phyloP scores from a whole-genome alignment of 208 protist species.

The Herpetomonas muscarum region DNA sequence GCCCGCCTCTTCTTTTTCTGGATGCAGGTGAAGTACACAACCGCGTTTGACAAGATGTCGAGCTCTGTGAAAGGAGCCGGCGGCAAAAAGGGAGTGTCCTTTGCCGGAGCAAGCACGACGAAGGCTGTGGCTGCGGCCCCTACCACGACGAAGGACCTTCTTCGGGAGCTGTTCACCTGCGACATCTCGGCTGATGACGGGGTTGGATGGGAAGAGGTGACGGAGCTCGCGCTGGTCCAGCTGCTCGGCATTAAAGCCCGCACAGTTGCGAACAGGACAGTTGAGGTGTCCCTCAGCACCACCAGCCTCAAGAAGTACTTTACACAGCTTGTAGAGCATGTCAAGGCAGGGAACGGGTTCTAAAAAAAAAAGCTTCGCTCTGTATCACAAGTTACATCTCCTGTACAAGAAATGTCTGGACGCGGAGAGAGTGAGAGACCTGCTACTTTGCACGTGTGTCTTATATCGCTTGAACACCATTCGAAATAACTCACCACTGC shows the following conservation, averaged over 20 bases:
- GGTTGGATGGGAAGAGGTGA: conserved; percentile 89
- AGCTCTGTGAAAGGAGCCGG: no score
- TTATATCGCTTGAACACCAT: no score
- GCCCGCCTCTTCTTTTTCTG: conserved; percentile 74
- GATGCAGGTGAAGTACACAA: conserved; percentile 36
- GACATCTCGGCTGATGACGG: conserved; percentile 39
- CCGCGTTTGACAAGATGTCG: background rate
- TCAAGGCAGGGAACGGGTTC: conserved; percentile 8
- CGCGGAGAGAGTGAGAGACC: no score
- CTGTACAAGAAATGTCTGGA: no score
- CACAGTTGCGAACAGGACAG: conserved; percentile 9
- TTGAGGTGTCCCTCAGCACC: conserved; percentile 31
- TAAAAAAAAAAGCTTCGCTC: background rate
- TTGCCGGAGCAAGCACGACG: no score
- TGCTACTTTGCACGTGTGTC: no score
- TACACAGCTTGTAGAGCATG: conserved; percentile 27
- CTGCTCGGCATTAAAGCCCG: conserved; percentile 44
- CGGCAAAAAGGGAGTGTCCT: no score
- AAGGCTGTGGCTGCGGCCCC: background rate
- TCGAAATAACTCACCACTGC: no score
- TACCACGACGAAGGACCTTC: conserved; percentile 18
- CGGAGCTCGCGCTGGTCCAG: conserved; percentile 61
- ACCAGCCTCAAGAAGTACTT: conserved; percentile 68
- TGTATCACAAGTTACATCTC: no score
- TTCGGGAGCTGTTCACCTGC: conserved; percentile 60